phyloP scores from a whole-genome alignment of 1,284 basidiomycete genomes.

The Cryptococcus maquisensis region DNA sequence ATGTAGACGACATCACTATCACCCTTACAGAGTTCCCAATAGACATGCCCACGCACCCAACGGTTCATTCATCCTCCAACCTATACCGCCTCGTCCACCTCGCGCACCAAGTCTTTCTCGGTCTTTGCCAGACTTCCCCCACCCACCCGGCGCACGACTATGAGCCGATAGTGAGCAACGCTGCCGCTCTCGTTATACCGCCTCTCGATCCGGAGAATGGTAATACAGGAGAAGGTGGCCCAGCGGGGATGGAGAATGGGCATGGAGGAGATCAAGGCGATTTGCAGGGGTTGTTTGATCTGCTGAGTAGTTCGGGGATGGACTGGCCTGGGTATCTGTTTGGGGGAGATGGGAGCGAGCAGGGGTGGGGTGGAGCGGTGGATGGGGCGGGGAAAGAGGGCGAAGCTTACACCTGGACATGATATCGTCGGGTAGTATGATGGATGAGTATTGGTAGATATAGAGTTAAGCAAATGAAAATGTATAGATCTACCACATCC shows the following conservation, averaged over 20 bases:
- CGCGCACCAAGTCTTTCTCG: not conserved
- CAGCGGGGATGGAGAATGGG: too few relatives aligned
- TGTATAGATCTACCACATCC: too few relatives aligned
- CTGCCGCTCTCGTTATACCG: not conserved
- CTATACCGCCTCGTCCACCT: not conserved
- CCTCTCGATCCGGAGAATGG: not conserved
- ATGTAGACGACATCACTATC: too few relatives aligned
- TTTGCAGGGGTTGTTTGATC: slow-evolving; percentile 2
- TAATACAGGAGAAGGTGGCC: not conserved
- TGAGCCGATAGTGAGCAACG: slow-evolving; percentile 1
- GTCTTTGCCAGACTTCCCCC: not conserved
- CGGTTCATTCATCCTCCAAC: not conserved
- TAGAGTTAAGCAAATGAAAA: too few relatives aligned
- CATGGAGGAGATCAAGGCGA: not conserved
- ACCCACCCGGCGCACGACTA: not conserved
- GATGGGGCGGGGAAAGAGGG: not conserved
- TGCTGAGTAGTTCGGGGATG: slow-evolving; percentile 4
- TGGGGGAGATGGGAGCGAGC: not conserved
- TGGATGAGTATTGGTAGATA: too few relatives aligned
- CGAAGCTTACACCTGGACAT: too few relatives aligned
- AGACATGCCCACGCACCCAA: not conserved
- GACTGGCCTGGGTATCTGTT: slow-evolving; percentile 6
- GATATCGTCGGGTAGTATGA: too few relatives aligned
- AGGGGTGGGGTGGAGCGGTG: not conserved
- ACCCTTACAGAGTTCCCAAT: too few relatives aligned